A percentile compares a stretch with the other conserved stretches of the same genome.
Conservation (phyloP, 2,329 filamentous ascomycete genomes). For the Colletotrichum echinochloae region DNA sequence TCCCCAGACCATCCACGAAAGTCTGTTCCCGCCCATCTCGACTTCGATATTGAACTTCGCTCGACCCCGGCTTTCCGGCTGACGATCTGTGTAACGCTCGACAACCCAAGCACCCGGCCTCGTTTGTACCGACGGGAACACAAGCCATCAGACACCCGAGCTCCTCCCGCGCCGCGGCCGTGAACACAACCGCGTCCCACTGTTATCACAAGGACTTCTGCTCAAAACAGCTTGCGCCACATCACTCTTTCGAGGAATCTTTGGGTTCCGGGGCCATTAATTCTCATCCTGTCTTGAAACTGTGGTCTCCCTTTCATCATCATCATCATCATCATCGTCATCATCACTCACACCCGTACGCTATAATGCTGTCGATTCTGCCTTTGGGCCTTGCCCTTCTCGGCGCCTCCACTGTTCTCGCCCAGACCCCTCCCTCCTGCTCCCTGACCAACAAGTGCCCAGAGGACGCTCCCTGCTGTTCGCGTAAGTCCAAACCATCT, state of each 20-base stretch:
- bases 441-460: slow-evolving; percentile 73
- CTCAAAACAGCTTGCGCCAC: background rate
- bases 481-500: slow-evolving; percentile 68
- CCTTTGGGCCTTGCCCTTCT: slow-evolving; percentile 55
- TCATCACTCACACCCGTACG: slow-evolving; percentile 2
- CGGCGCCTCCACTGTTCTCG: slow-evolving; percentile 53
- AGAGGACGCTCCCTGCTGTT: slow-evolving; percentile 79
- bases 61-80: background rate
- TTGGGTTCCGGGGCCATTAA: background rate
- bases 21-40: slow-evolving; percentile 1
- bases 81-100: background rate
- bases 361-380: slow-evolving; percentile 42
- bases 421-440: slow-evolving; percentile 55
- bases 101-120: background rate
- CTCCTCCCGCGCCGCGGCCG: slow-evolving; percentile 24
- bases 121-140: background rate
- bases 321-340: background rate
- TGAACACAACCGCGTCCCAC: slow-evolving; percentile 22
- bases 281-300: slow-evolving; percentile 10
- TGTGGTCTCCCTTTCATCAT: background rate
- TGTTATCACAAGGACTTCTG: background rate
- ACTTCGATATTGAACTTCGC: background rate
- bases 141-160: slow-evolving; percentile 24
- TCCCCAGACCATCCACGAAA: slow-evolving; percentile 8
- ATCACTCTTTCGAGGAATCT: background rate